Conservation (phyloP, 2,329 filamentous ascomycete species). For the Byssothecium circinans region DNA sequence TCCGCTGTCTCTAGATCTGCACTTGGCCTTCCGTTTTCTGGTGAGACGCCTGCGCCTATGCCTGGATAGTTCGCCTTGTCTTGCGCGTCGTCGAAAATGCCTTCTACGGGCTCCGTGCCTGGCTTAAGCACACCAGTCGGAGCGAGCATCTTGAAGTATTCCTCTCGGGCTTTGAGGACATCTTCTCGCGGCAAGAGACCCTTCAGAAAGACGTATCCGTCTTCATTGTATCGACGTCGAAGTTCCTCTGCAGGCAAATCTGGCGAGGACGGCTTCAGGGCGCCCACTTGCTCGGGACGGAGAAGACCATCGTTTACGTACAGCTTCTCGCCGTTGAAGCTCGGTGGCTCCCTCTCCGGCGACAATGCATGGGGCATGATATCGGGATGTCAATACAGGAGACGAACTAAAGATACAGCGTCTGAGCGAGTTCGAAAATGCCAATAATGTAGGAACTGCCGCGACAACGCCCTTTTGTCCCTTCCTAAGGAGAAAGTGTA, state of each 20-base stretch:
- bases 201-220: constrained; percentile 61
- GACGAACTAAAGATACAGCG: neutral
- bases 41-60: constrained; percentile 56
- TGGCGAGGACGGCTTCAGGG: constrained; percentile 49
- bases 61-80: constrained; percentile 52
- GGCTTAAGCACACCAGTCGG: constrained; percentile 61
- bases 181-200: constrained; percentile 56
- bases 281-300: constrained; percentile 47
- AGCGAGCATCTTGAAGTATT: constrained; percentile 58
- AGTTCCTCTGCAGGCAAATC: constrained; percentile 53
- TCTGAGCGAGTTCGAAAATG: neutral
- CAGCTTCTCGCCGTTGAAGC: constrained; percentile 35
- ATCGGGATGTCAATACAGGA: neutral
- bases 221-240: constrained; percentile 48
- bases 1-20: constrained; percentile 45
- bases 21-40: constrained; percentile 50
- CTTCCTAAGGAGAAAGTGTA: neutral
- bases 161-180: constrained; percentile 54
- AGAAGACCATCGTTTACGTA: constrained; percentile 53
- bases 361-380: constrained; percentile 41
- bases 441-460: neutral
- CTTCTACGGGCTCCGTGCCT: constrained; percentile 54
- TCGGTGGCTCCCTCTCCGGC: constrained; percentile 23
- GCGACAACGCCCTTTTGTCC: neutral
- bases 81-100: constrained; percentile 55